Base-by-base conservation (phyloP, 768 basidiomycete genomes). In the Suillus paluster region DNA sequence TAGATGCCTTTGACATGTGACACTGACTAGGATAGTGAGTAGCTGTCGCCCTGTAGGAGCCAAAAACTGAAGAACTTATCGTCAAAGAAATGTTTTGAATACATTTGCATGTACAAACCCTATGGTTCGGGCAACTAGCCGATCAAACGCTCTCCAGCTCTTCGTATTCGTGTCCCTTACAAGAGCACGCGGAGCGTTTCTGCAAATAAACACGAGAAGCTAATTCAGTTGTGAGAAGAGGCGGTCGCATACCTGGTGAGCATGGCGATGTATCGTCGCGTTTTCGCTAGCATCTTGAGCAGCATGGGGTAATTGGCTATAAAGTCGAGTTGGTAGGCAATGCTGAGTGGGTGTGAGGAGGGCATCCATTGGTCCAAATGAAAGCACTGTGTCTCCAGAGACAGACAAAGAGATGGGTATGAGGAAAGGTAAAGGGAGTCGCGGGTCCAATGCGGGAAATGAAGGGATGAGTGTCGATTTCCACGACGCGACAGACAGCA, bases 51-150 rank as follows among this genome's bases (percentile, higher is more conserved):
- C 73, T 94, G 92, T 17, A 94, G 80, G 63, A 92, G 81, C 90
- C 91, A 95, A 80, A 93, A 94, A 61, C 89, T 89, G 75, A 94
- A 94, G 2, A 94, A 83, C 71, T 95, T 95, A 78, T 94, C 92
- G 68, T 95, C 93, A 54, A 95, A 42, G 19, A 52, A n/a, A 34
- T 44, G 60, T 38, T 38, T 48, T 10, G 42, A 33, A 62, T 36
- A 3, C 49, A 59, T 66, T 64, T 19, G 19, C 44, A 21, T 9
- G 30, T 48, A 78, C 87, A 46, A 69, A 92, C 90, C 92, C 93
- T 59, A 94, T 94, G 0, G 90, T 91, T 7, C 92, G 92, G 5
- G 91, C 90, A 17, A 95, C 89, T 7, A 95, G 83, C 12, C 92
- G 86, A 71, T 94, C n/a, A n/a, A n/a, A n/a, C n/a, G n/a, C n/a